Percentiles rank a stretch among this genome's conserved stretches.
Evolutionary conservation across 1,284 basidiomycete genomes (phyloP).

Genomic region (Puccinia sorghi): DNA sequence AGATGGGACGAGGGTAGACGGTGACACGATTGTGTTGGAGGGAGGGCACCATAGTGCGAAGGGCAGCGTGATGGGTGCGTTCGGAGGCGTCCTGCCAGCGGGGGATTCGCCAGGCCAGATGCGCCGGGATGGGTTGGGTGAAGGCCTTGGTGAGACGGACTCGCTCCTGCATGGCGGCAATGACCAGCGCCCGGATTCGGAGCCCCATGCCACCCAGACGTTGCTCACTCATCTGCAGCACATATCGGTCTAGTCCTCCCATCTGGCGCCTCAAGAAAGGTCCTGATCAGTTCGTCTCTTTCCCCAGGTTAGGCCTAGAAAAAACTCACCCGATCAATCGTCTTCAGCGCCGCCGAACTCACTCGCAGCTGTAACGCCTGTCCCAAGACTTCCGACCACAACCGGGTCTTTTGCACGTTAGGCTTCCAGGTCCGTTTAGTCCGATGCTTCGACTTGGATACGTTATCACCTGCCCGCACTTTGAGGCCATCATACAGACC

Average conservation of each 20-base stretch:
- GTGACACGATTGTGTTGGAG: background rate
- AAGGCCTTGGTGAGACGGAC: conserved; percentile 31
- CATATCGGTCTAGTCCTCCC: conserved; percentile 76
- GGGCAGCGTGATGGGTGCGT: background rate
- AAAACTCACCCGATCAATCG: conserved; percentile 70
- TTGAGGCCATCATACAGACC: conserved; percentile 74
- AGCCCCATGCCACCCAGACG: conserved; percentile 73
- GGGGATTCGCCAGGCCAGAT: conserved; percentile 27
- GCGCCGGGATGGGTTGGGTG: conserved; percentile 27
- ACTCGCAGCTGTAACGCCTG: conserved; percentile 67
- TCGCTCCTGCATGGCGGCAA: conserved; percentile 39
- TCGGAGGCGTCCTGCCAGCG: conserved; percentile 46
- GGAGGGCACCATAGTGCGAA: conserved; percentile 43
- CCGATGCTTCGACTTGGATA: conserved; percentile 79
- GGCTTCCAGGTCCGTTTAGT: conserved; percentile 87
- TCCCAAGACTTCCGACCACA: conserved; percentile 69
- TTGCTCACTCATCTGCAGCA: conserved; percentile 68
- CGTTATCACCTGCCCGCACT: conserved; percentile 81
- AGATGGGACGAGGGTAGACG: conserved; percentile 22
- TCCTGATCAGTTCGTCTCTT: background rate
- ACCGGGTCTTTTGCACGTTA: conserved; percentile 74
- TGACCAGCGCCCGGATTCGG: conserved; percentile 64
- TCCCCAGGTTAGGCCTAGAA: background rate
- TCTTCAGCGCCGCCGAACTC: conserved; percentile 71
- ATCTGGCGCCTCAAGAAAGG: conserved; percentile 55